Evolutionary conservation across 2,329 filamentous ascomycete species (phyloP), one percentile per base, ranked within the genome.

Genomic region (Neofusicoccum laricinum): DNA sequence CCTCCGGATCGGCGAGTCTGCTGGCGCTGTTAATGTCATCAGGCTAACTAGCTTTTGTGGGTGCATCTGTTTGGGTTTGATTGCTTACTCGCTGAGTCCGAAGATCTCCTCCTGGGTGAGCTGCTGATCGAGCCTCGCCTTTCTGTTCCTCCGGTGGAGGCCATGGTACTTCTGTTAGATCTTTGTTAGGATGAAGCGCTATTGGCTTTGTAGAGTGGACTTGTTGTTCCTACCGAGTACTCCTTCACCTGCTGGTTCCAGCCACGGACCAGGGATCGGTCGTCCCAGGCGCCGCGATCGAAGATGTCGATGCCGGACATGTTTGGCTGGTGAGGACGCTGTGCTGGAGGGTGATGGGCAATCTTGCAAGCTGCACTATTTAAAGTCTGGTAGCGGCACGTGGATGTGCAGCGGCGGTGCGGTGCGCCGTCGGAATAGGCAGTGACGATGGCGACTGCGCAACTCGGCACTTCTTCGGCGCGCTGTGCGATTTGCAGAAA

Each of bases 211-310:
- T 30, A 30, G 25, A 1, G 25, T 30, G 25, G 25, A 7, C 25
- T 30, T 30, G 25, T 30, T 30, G 25, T 30, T 30, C 25, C 7
- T 34, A 76, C 76, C 66, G 75, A 71, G 66, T 78, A 78, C 65
- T 78, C 76, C 15, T 70, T 69, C 45, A 76, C 67, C 7, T 74
- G 75, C 25, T 72, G 70, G 12, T 77, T 70, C 76, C 76, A 77
- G 2, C 71, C 73, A 46, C 72, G 66, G 46, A 74, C 69, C 64
- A 76, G 64, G 41, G 72, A 72, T 38, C 72, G 73, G 69, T 78
- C 76, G 68, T 78, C 76, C 76, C 73, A 77, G n/a, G 71, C 53
- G 53, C 49, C 53, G n/a, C 17, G 21, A n/a, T 41, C 63, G 19
- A 49, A 45, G 21, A 64, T 48, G 45, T 64, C 53, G 38, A 64